Conservation (phyloP, 208 protist species). For the Phytomonas sp. region DNA sequence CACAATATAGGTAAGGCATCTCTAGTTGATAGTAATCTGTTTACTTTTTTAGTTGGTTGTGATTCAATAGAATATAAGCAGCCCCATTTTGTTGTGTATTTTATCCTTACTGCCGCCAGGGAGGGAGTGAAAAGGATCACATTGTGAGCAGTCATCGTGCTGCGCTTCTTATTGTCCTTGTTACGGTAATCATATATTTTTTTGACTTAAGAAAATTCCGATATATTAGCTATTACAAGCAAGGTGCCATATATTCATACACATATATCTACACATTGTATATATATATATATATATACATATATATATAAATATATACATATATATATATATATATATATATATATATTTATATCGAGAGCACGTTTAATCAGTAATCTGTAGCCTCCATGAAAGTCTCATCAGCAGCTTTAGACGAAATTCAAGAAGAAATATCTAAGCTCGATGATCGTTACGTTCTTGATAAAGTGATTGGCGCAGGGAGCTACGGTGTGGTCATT, state of each 20-base stretch:
- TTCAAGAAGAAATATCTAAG: slow-evolving; percentile 71
- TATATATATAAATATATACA: not conserved
- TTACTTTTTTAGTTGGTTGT: not conserved
- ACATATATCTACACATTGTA: not conserved
- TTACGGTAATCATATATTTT: not conserved
- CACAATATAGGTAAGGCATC: not conserved
- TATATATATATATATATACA: slow-evolving; percentile 1
- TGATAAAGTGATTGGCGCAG: slow-evolving; percentile 85
- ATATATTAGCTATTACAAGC: not conserved
- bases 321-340: slow-evolving; percentile 1
- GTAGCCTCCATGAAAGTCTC: slow-evolving; percentile 9
- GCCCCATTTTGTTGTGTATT: not conserved
- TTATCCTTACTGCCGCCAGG: no score
- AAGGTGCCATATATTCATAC: not conserved
- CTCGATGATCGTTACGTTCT: slow-evolving; percentile 85
- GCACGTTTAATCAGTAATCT: slow-evolving; percentile 12
- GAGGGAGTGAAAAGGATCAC: not conserved
- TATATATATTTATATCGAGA: slow-evolving; percentile 7
- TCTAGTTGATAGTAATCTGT: not conserved
- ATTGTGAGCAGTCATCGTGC: not conserved
- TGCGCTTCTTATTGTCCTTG: not conserved
- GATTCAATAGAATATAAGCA: not conserved
- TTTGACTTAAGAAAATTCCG: not conserved
- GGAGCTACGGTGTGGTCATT: slow-evolving; percentile 89
- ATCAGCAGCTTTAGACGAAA: slow-evolving; percentile 42